Base-by-base conservation (phyloP, 371 early-diverging fungal species). In the Zopfochytrium polystomum region DNA sequence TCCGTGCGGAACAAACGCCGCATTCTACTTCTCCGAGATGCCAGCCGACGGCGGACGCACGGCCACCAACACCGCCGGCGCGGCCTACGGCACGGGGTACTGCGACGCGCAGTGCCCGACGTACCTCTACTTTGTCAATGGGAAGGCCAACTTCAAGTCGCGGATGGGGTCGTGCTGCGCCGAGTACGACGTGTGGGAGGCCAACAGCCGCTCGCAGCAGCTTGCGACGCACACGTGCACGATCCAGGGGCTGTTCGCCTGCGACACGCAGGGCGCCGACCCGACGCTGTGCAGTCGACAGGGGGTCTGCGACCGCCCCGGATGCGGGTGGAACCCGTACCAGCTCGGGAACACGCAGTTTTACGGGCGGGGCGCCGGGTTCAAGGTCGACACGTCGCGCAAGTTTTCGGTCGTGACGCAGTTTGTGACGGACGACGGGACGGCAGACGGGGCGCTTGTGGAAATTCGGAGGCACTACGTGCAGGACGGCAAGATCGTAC, bases 131-230 rank as follows among this genome's bases (percentile, higher is more conserved):
- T 71, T 61, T 48, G 49, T 67, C 46, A 46, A 38, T 23, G 71
- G 71, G 1, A 53, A 42, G 23, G 66, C 67, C 30, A 64, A 67
- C 60, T 34, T 59, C 34, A 42, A 49, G 48, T 55, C 63, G 29
- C 20, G 31, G 46, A 26, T 34, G 13, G 67, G 67, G 20, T 7
- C 61, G 4, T 71, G 71, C 65, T 68, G 63, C 27, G 31, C 53
- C 26, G 71, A 71, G 53, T 55, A 68, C 53, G 71, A 71, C 48
- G 25, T 71, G 31, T 71, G 71, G 71, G 71, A 71, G 52, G 67
- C 71, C 27, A 71, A 71, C 58, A 51, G 27, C 20, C 34, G 62
- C 2, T 47, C 59, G n/a, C 20, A 34, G 5, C 68, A 68, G n/a
- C 51, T 38, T 48, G 68, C 71, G 29, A 54, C 71, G 15, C 71